Percentiles rank a stretch among this genome's conserved stretches.
Conservation (phyloP, 2,329 filamentous ascomycete species). For the Fusarium camptoceras region DNA sequence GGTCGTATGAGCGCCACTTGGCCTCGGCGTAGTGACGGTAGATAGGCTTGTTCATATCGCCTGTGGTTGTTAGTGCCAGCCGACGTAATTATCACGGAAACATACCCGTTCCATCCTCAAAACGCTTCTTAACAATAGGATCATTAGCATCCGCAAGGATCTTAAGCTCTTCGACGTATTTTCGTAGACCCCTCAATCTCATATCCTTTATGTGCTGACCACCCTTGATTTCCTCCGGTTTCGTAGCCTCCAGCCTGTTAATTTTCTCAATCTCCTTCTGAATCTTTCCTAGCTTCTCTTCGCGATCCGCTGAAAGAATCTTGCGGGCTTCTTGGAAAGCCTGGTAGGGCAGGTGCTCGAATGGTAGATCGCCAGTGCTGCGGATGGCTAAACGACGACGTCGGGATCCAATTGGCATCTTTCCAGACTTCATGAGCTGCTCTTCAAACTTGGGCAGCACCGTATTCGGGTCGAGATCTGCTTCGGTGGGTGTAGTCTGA, state of each 20-base stretch:
- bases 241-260: conserved; percentile 70
- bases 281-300: conserved; percentile 83
- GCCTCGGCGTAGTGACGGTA: conserved; percentile 89
- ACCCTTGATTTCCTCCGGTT: conserved; percentile 67
- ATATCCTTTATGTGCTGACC: conserved; percentile 74
- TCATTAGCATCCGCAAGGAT: conserved; percentile 95
- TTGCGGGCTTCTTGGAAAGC: conserved; percentile 97
- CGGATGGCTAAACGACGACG: conserved; percentile 81
- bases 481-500: conserved; percentile 41
- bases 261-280: conserved; percentile 75
- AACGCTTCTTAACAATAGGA: conserved; percentile 89
- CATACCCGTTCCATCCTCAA: conserved; percentile 89
- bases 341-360: conserved; percentile 95
- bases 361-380: conserved; percentile 76
- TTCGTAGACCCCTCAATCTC: conserved; percentile 75
- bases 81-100: background rate
- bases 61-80: conserved; percentile 58
- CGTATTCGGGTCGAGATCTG: conserved; percentile 73
- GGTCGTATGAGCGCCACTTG: conserved; percentile 89
- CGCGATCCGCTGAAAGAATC: conserved; percentile 81
- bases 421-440: conserved; percentile 77
- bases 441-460: conserved; percentile 67
- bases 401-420: conserved; percentile 83
- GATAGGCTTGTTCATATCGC: conserved; percentile 95
- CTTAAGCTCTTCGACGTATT: conserved; percentile 82